phyloP scores from a whole-genome alignment of 805 yeast species.

The Torulaspora delbrueckii region DNA sequence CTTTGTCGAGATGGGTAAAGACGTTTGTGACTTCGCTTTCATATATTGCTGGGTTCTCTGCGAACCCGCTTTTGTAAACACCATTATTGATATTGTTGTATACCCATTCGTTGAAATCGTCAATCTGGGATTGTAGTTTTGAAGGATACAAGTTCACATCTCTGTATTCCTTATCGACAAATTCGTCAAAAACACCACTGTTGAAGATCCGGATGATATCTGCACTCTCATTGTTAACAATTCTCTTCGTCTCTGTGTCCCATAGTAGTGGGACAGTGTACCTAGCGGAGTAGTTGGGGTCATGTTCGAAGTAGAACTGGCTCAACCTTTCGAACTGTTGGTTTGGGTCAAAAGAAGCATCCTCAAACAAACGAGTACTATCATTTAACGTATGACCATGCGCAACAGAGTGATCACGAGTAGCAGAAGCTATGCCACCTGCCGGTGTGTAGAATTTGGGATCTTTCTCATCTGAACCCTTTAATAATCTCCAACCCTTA shows the following conservation, averaged over 20 bases:
- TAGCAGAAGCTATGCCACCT: constrained; percentile 20
- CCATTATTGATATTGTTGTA: constrained; percentile 88
- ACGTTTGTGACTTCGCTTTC: constrained; percentile 60
- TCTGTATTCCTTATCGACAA: constrained; percentile 44
- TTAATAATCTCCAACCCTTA: constrained; percentile 78
- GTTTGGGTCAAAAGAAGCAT: constrained; percentile 52
- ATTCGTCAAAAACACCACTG: constrained; percentile 60
- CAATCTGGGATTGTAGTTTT: constrained; percentile 51
- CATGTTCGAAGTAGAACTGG: constrained; percentile 69
- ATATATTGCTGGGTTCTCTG: constrained; percentile 76
- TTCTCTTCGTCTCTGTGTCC: constrained; percentile 77
- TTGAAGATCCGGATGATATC: constrained; percentile 85
- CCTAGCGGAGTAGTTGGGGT: constrained; percentile 73
- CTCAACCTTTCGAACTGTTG: constrained; percentile 57
- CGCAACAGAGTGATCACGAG: constrained; percentile 9
- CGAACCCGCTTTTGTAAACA: constrained; percentile 87
- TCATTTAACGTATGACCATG: constrained; percentile 19
- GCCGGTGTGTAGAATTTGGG: constrained; percentile 11
- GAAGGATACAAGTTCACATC: constrained; percentile 60
- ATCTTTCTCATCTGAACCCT: constrained; percentile 13
- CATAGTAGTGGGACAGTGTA: constrained; percentile 91
- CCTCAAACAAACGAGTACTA: constrained; percentile 23
- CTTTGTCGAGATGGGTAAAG: constrained; percentile 64
- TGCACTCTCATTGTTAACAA: constrained; percentile 87
- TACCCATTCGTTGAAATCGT: constrained; percentile 74